phyloP scores from a whole-genome alignment of 2,329 filamentous ascomycete species.

The Endocalyx cinctus region DNA sequence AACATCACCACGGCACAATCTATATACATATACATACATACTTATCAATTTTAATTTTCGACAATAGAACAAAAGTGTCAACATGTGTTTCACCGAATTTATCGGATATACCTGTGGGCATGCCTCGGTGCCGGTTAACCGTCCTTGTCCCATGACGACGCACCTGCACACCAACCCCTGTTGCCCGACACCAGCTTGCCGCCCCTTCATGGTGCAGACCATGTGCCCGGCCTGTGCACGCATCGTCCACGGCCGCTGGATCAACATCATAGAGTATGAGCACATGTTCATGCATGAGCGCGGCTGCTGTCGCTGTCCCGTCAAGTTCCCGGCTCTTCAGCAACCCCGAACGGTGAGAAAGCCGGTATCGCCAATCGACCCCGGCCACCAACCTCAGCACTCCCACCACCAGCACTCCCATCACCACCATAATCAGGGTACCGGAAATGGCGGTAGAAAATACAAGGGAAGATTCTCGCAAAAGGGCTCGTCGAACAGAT shows the following conservation, averaged over 20 bases:
- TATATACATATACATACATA: no score
- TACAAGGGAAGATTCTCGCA: no score
- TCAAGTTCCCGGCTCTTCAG: conserved; percentile 31
- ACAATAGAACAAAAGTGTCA: no score
- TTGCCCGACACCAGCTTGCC: conserved; percentile 25
- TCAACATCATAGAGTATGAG: conserved; percentile 36
- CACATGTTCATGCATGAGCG: conserved; percentile 41
- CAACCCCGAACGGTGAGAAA: conserved; percentile 31
- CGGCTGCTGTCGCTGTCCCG: conserved; percentile 35
- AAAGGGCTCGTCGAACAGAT: no score
- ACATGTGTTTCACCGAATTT: conserved; percentile 44
- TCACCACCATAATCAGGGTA: no score
- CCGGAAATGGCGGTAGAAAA: no score
- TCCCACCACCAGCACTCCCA: background rate
- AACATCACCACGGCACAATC: no score
- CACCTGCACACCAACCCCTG: conserved; percentile 29
- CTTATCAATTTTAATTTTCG: no score
- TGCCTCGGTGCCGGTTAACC: conserved; percentile 33
- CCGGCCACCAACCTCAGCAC: background rate
- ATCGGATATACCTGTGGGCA: conserved; percentile 45
- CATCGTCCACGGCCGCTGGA: conserved; percentile 33
- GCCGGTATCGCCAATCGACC: conserved; percentile 1
- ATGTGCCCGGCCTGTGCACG: conserved; percentile 37
- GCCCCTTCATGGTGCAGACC: conserved; percentile 25
- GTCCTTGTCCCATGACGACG: conserved; percentile 40